Evolutionary conservation across 164 flowering plant species (phyloP), one percentile per base, ranked within the genome.

Genomic region (Platanus orientalis): DNA sequence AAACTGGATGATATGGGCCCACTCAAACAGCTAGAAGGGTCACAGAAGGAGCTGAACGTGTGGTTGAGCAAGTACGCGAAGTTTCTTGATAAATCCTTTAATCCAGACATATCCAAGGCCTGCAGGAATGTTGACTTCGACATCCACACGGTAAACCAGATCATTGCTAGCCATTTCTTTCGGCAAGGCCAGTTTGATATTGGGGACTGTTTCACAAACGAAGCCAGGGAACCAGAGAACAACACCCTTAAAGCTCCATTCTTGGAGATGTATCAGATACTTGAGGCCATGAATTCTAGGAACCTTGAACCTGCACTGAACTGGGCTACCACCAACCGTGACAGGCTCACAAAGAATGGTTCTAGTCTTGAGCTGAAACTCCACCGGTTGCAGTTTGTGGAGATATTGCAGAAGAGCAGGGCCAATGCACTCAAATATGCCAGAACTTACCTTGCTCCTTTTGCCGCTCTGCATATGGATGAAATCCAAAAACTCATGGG

Each of bases 401-500:
- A 89, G 67, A 82, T 87, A 45, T 66, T 88, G 32, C 86, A 84
- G 73, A 80, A 74, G 7, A 71, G 60, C 69, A 72, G 77, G 71
- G 69, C 51, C 17, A 85, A 82, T 54, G 97, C 90, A 44, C 79
- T 90, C 7, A 57, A 73, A 24, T 92, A 87, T 68, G 89, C 88
- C 7, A 75, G 79, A 66, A 72, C 71, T 5, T 56, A 75, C 67
- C 72, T 92, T 17, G 64, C 88, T 45, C 84, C 84, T 6, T 84
- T 84, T 44, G 86, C 83, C 51, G 21, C 70, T 23, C 32, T 20
- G 6, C 81, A 86, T 59, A 68, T 86, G 79, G 61, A 56, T 25
- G 90, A 88, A 67, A 67, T 88, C 57, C 95, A 86, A 79, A 92
- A 85, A 83, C 87, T 88, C 17, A 84, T 90, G 92, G 83, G 68